These are phyloP conservation scores for Ophiostoma montium DNA, from an alignment of 2,329 filamentous ascomycete species.

Conservation along the genomic window DNA sequence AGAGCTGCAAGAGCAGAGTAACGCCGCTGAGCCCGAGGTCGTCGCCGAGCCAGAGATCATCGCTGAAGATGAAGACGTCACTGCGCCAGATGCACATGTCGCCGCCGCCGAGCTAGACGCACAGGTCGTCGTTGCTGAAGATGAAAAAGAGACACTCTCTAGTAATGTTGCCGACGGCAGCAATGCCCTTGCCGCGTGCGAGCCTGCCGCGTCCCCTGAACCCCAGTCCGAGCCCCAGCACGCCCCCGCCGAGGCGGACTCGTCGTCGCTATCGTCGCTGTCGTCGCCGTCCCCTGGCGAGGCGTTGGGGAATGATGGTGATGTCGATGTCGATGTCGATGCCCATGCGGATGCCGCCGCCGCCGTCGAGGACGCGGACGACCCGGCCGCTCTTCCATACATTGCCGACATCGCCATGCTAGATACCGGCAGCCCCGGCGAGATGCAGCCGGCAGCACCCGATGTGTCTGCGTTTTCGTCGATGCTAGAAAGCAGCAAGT, in stretches of 20 bases:
- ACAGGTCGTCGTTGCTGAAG: too few relatives aligned
- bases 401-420: slow-evolving; percentile 9
- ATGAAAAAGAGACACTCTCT: too few relatives aligned
- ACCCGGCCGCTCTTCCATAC: slow-evolving; percentile 1
- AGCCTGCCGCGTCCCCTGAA: too few relatives aligned
- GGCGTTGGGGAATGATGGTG: too few relatives aligned
- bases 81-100: too few relatives aligned
- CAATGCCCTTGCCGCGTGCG: too few relatives aligned
- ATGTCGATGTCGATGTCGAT: neutral
- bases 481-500: neutral
- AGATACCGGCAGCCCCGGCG: slow-evolving; percentile 4
- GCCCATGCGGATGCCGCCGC: neutral
- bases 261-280: too few relatives aligned
- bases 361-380: neutral
- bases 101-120: too few relatives aligned
- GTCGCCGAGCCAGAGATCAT: neutral
- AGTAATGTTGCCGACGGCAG: too few relatives aligned
- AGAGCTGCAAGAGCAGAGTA: neutral
- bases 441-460: neutral
- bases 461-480: slow-evolving; percentile 3
- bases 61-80: neutral
- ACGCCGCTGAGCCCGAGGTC: neutral
- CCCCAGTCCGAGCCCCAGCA: too few relatives aligned
- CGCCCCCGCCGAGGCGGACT: too few relatives aligned
- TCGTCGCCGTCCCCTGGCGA: too few relatives aligned